Evolutionary conservation across 2,329 filamentous ascomycete genomes (phyloP), one percentile per base, ranked within the genome.

Genomic region (Calonectria henricotiae): DNA sequence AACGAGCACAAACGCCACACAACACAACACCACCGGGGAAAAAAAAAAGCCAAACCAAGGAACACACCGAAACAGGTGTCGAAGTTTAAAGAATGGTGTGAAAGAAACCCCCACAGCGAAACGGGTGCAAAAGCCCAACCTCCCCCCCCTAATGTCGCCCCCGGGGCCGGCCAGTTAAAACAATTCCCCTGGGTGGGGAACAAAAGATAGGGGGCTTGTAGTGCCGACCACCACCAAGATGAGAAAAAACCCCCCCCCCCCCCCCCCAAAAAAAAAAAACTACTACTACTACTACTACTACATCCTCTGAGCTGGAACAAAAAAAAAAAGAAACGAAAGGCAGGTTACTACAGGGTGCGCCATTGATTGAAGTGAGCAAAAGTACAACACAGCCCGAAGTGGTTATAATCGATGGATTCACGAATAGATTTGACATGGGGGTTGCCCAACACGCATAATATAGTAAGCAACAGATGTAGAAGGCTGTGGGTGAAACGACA

Each of bases 171-270:
- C n/a, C n/a, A n/a, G n/a, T n/a, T n/a, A n/a, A 60, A 60, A 47
- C 13, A 37, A 44, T 20, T 32, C 46, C 39, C n/a, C 54, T n/a
- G n/a, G n/a, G n/a, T n/a, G n/a, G n/a, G n/a, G n/a, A n/a, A n/a
- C n/a, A n/a, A n/a, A n/a, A n/a, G n/a, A n/a, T n/a, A n/a, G 58
- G 68, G 46, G 63, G 49, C 60, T 37, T 49, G 20, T 27, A 25
- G 47, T 23, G 44, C 60, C 66, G 66, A 61, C 64, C 61, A 68
- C 35, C 51, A 49, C 51, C 23, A 58, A 44, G 43, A 49, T 25
- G 60, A 20, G 20, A 20, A 20, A 1, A 20, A 20, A 20, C 20
- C 1, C 20, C 20, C 20, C 20, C 20, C 20, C 20, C 20, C 20
- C 20, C 20, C 20, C 20, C 20, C 20, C 1, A 20, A 20, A 20